phyloP scores from a whole-genome alignment of 768 basidiomycete genomes.

The Trametes sanguinea region DNA sequence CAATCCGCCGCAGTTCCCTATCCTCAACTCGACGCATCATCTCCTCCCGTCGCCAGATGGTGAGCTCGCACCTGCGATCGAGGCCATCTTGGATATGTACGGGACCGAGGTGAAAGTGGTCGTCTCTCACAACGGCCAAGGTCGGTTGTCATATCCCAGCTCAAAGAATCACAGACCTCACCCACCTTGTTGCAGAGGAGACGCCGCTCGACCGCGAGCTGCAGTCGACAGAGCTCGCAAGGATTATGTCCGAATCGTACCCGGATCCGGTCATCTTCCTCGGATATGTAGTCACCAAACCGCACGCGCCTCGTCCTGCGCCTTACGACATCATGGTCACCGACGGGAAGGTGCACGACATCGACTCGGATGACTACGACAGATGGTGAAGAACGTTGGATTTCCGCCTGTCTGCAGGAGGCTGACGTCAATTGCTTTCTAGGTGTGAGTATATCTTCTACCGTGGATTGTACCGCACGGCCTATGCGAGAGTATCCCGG shows the following conservation, averaged over 20 bases:
- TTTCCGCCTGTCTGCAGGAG: neutral
- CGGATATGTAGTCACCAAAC: constrained; percentile 78
- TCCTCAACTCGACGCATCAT: constrained; percentile 83
- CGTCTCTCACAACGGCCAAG: constrained; percentile 93
- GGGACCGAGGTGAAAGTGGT: constrained; percentile 79
- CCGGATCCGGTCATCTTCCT: constrained; percentile 78
- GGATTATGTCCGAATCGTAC: constrained; percentile 71
- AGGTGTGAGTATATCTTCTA: constrained; percentile 94
- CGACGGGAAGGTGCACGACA: constrained; percentile 81
- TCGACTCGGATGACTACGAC: constrained; percentile 71
- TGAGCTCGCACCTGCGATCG: constrained; percentile 88
- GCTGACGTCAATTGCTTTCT: neutral
- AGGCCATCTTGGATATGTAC: constrained; percentile 78
- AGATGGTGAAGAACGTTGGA: constrained; percentile 54
- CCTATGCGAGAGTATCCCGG: constrained; percentile 82
- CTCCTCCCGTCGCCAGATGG: constrained; percentile 84
- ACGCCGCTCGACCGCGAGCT: constrained; percentile 86
- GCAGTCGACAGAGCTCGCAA: constrained; percentile 78
- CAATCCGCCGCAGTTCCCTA: constrained; percentile 64
- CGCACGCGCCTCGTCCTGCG: constrained; percentile 61
- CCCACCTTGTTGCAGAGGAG: constrained; percentile 57
- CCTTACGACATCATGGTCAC: constrained; percentile 75
- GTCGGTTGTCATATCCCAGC: constrained; percentile 37
- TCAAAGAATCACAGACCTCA: neutral
- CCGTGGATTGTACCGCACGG: constrained; percentile 73